A percentile compares a stretch with the other conserved stretches of the same genome.
Conservation (phyloP, 2,329 filamentous ascomycete genomes). For the Xylariaceae sp. region DNA sequence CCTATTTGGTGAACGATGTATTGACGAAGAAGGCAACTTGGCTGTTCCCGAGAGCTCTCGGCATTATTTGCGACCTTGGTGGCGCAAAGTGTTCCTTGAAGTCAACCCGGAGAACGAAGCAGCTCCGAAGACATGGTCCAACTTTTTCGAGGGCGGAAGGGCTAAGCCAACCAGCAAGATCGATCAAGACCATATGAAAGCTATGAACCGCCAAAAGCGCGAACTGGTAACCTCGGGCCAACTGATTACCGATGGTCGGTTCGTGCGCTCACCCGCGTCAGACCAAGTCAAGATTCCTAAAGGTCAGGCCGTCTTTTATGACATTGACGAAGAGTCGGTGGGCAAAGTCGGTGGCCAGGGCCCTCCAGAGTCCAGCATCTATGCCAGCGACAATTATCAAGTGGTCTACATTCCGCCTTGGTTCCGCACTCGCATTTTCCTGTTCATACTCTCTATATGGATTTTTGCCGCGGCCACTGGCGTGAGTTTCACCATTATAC, state of each 20-base stretch:
- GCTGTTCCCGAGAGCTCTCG: slow-evolving; percentile 31
- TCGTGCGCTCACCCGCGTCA: slow-evolving; percentile 88
- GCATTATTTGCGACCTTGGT: slow-evolving; percentile 33
- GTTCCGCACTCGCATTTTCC: slow-evolving; percentile 74
- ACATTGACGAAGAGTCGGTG: slow-evolving; percentile 65
- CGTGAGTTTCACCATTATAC: slow-evolving; percentile 78
- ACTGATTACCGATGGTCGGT: slow-evolving; percentile 69
- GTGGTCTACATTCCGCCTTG: slow-evolving; percentile 78
- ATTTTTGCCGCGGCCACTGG: slow-evolving; percentile 86
- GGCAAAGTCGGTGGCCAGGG: slow-evolving; percentile 61
- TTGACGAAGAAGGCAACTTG: slow-evolving; percentile 73
- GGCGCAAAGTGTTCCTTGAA: slow-evolving; percentile 45
- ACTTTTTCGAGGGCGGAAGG: slow-evolving; percentile 48
- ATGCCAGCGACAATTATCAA: slow-evolving; percentile 59
- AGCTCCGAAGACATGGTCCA: slow-evolving; percentile 54
- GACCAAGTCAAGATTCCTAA: slow-evolving; percentile 94
- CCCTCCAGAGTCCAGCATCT: slow-evolving; percentile 46
- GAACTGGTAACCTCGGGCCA: slow-evolving; percentile 46
- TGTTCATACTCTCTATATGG: slow-evolving; percentile 91
- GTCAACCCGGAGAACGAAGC: slow-evolving; percentile 41
- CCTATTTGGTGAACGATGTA: slow-evolving; percentile 76
- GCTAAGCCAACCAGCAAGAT: slow-evolving; percentile 40
- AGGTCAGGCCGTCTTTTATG: slow-evolving; percentile 73
- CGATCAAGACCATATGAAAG: slow-evolving; percentile 33
- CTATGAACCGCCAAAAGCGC: slow-evolving; percentile 38